Evolutionary conservation across 345 rosid species (phyloP), one percentile per base, ranked within the genome.

Genomic region (Lumnitzera racemosa): DNA sequence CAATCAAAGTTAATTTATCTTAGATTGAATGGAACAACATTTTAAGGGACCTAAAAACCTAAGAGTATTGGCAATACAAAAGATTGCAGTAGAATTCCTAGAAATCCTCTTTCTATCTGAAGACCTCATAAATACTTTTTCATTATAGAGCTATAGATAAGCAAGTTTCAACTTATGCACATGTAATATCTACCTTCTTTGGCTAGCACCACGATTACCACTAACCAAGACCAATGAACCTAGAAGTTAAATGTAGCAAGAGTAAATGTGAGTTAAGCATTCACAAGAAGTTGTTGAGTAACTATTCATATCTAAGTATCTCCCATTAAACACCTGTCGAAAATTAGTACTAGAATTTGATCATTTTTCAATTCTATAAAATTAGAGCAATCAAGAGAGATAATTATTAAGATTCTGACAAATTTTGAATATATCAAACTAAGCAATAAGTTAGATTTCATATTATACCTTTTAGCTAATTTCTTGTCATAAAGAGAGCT

Each of bases 141-240:
- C 36, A 0, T 29, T 3, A 6, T 1, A 3, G 36, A 1, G 36
- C 58, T 5, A 16, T 25, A 8, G 13, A 41, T 59, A 57, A 51
- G 24, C 49, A 58, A 27, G 51, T 47, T 53, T n/a, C 11, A 49
- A 24, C 46, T 20, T 17, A 46, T 36, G 11, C 63, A 89, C 98
- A 87, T 92, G 98, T 75, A 92, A 78, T 59, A 92, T 68, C 61
- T 89, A 70, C 23, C 97, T 92, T 63, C 98, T 92, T 81, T 92
- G 89, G 71, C 98, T 97, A 69, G 89, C 86, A 63, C 98, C 97
- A 55, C 96, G 98, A 68, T 92, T 94, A 60, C 98, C 97, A 63
- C 97, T 89, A 63, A 92, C 67, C 80, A 92, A 77, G 73, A 92
- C 79, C 77, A 92, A 58, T 49, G 97, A 92, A 62, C 96, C 98